A percentile compares a stretch with the other conserved stretches of the same genome.
Evolutionary conservation across 2,329 filamentous ascomycete species (phyloP).

Genomic region (Ceratocystis diversiconidia): DNA sequence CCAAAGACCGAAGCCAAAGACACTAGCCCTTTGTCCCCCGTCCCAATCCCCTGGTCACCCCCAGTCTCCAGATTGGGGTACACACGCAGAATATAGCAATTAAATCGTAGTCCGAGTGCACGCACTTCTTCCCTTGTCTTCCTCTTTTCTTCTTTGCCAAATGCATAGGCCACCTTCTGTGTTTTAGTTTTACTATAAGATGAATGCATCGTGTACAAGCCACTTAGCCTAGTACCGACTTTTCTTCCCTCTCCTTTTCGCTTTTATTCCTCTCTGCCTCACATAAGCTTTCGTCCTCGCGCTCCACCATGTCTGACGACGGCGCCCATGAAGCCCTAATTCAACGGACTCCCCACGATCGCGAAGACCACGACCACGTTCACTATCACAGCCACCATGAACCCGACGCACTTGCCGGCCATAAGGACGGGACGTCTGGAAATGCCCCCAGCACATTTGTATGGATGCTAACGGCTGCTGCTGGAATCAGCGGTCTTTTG

Average conservation of each 20-base stretch:
- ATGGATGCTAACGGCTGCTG: slow-evolving; percentile 47
- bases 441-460: slow-evolving; percentile 31
- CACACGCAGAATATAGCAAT: not conserved
- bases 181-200: not conserved
- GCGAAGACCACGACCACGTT: slow-evolving; percentile 22
- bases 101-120: not conserved
- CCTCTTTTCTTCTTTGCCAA: slow-evolving; percentile 3
- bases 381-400: slow-evolving; percentile 20
- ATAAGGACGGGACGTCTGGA: slow-evolving; percentile 26
- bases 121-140: slow-evolving; percentile 7
- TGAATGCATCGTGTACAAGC: slow-evolving; percentile 4
- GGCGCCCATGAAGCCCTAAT: slow-evolving; percentile 8
- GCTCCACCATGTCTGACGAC: slow-evolving; percentile 6
- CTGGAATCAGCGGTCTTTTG: slow-evolving; percentile 51
- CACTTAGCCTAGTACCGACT: not conserved
- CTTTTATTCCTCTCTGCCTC: not conserved
- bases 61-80: not conserved
- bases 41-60: too few relatives aligned
- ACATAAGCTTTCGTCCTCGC: not conserved
- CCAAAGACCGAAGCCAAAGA: too few relatives aligned
- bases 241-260: not conserved
- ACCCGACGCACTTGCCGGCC: slow-evolving; percentile 18
- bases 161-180: not conserved
- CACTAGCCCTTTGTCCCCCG: too few relatives aligned
- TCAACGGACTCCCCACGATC: not conserved